A percentile compares a stretch with the other conserved stretches of the same genome.
These are phyloP conservation scores for Paraphoma sp. DNA, from an alignment of 2,329 filamentous ascomycete genomes.

Conservation along the genomic window DNA sequence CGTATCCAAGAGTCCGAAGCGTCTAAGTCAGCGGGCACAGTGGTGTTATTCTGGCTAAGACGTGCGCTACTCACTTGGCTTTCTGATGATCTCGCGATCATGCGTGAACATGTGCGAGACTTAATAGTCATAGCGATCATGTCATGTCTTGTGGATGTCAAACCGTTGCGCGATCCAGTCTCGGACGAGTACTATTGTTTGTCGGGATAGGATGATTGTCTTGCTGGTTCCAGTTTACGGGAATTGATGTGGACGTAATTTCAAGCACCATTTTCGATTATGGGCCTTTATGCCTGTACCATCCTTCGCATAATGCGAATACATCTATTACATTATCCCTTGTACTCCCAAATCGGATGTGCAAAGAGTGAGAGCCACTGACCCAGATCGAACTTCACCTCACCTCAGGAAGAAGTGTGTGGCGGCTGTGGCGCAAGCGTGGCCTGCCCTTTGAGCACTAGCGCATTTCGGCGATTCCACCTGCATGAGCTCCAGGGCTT, in stretches of 20 bases:
- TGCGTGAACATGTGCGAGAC: conserved; percentile 8
- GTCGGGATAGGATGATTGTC: not conserved
- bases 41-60: not conserved
- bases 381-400: not conserved
- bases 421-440: conserved; percentile 12
- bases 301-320: too few species aligned
- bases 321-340: too few species aligned
- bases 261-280: too few species aligned
- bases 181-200: not conserved
- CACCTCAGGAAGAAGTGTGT: not conserved
- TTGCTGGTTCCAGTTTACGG: not conserved
- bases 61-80: too few species aligned
- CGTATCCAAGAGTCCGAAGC: not conserved
- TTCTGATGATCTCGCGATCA: not conserved
- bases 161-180: not conserved
- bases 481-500: conserved; percentile 3
- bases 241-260: too few species aligned
- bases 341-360: not conserved
- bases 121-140: conserved; percentile 4
- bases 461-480: not conserved
- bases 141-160: conserved; percentile 14
- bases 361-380: not conserved
- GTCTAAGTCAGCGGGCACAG: not conserved
- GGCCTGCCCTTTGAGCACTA: not conserved
- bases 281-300: too few species aligned